Evolutionary conservation across 1,284 basidiomycete species (phyloP).

Genomic region (Fomitopsis pinicola): DNA sequence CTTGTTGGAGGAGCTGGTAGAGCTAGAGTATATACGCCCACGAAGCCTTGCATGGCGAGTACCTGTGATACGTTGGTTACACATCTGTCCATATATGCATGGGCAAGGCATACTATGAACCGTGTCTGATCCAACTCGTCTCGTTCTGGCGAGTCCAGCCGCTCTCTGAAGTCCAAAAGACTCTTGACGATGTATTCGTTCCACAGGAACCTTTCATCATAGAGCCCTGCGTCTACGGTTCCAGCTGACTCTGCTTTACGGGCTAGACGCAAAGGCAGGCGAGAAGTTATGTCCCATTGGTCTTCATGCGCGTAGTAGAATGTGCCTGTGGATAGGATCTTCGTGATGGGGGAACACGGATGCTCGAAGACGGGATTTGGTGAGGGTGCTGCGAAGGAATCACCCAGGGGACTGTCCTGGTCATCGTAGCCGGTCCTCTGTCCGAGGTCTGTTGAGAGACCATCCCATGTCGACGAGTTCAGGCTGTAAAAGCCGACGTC

Average conservation of each 20-base stretch:
- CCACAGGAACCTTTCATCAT: conserved; percentile 86
- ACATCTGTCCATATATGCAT: neutral
- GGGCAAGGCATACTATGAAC: conserved; percentile 63
- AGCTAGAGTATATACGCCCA: conserved; percentile 67
- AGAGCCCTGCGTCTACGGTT: conserved; percentile 51
- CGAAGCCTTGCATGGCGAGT: conserved; percentile 93
- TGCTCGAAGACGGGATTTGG: conserved; percentile 67
- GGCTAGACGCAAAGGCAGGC: conserved; percentile 65
- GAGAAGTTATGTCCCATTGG: conserved; percentile 86
- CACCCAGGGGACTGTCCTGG: conserved; percentile 43
- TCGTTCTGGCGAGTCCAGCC: conserved; percentile 65
- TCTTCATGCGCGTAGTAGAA: conserved; percentile 90
- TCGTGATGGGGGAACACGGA: conserved; percentile 86
- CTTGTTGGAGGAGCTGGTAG: conserved; percentile 71
- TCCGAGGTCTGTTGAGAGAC: conserved; percentile 48
- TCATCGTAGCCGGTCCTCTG: conserved; percentile 42
- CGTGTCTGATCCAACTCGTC: conserved; percentile 72
- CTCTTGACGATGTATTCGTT: conserved; percentile 81
- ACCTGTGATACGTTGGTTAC: conserved; percentile 38
- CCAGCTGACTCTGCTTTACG: conserved; percentile 40
- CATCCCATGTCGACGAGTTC: conserved; percentile 69
- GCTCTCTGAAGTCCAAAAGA: conserved; percentile 76
- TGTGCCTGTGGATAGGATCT: conserved; percentile 87
- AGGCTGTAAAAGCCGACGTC: conserved; percentile 77
- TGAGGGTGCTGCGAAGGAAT: conserved; percentile 36